Evolutionary conservation across 2,329 filamentous ascomycete genomes (phyloP).

Genomic region (Ascochyta rabiei): DNA sequence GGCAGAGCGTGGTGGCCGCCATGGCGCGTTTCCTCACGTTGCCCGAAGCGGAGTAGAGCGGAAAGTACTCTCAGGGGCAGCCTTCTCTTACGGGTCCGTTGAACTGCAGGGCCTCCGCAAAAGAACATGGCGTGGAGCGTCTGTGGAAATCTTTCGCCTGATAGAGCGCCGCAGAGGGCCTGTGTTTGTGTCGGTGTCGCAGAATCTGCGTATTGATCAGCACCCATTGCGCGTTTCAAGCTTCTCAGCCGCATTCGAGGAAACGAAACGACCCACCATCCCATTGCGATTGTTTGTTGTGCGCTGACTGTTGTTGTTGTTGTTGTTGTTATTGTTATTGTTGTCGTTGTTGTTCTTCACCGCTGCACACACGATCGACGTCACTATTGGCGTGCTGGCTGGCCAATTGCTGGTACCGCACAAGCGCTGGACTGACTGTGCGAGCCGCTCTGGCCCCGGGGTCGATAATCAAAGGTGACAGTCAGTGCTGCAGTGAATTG

Average conservation of each 20-base stretch:
- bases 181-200: constrained; percentile 16
- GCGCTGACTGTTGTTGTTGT: too few relatives aligned
- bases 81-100: constrained; percentile 12
- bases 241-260: constrained; percentile 5
- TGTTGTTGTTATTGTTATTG: too few relatives aligned
- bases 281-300: background rate
- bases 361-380: background rate
- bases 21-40: constrained; percentile 3
- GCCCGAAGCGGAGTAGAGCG: constrained; percentile 1
- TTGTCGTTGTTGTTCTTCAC: background rate
- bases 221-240: constrained; percentile 12
- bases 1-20: background rate
- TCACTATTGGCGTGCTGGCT: background rate
- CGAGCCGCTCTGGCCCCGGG: constrained; percentile 14
- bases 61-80: constrained; percentile 9
- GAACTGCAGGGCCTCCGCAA: constrained; percentile 18
- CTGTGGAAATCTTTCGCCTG: constrained; percentile 16
- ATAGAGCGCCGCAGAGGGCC: constrained; percentile 6
- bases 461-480: constrained; percentile 11
- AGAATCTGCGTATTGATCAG: constrained; percentile 13
- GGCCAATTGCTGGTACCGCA: constrained; percentile 9
- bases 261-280: constrained; percentile 10
- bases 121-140: constrained; percentile 11
- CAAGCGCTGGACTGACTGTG: constrained; percentile 14
- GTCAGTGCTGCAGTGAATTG: constrained; percentile 12